phyloP scores from a whole-genome alignment of 495 filamentous ascomycete genomes.

The Neurospora cerealis region DNA sequence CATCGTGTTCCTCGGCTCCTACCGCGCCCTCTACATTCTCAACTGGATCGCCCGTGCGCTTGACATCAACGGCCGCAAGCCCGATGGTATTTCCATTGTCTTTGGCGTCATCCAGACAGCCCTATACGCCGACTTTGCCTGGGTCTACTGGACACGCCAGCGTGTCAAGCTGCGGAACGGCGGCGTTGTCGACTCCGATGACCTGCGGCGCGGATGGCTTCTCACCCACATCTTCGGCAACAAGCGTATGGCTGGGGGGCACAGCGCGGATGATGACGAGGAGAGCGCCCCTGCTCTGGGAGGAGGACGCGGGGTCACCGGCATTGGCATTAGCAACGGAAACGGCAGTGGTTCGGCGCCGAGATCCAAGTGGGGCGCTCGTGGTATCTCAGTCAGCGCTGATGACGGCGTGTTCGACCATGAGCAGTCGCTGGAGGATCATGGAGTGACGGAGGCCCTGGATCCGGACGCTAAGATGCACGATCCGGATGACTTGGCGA shows the following conservation, averaged over 20 bases:
- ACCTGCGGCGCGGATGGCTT: slow-evolving; percentile 75
- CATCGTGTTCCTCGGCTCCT: slow-evolving; percentile 76
- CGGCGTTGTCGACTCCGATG: slow-evolving; percentile 87
- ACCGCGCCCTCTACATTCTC: slow-evolving; percentile 81
- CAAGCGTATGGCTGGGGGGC: slow-evolving; percentile 26
- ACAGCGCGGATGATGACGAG: slow-evolving; percentile 31
- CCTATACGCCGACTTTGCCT: slow-evolving; percentile 89
- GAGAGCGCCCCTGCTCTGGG: slow-evolving; percentile 39
- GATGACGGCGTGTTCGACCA: slow-evolving; percentile 60
- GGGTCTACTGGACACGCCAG: slow-evolving; percentile 92
- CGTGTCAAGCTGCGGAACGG: slow-evolving; percentile 88
- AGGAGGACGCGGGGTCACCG: slow-evolving; percentile 12
- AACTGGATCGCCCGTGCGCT: slow-evolving; percentile 76
- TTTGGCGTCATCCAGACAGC: slow-evolving; percentile 87
- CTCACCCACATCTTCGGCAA: slow-evolving; percentile 43
- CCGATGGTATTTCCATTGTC: slow-evolving; percentile 63
- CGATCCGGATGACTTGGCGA: slow-evolving; percentile 47
- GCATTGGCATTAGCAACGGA: slow-evolving; percentile 10
- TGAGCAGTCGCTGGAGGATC: slow-evolving; percentile 27
- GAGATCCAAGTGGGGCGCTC: slow-evolving; percentile 57
- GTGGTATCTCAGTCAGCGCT: slow-evolving; percentile 72
- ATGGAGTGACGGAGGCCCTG: slow-evolving; percentile 26
- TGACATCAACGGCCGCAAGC: slow-evolving; percentile 42
- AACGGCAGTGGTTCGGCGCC: slow-evolving; percentile 11
- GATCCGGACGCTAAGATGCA: slow-evolving; percentile 47